These are phyloP conservation scores for Scheffersomyces quercinus DNA, from an alignment of 1,139 yeast genomes.

Conservation along the genomic window DNA sequence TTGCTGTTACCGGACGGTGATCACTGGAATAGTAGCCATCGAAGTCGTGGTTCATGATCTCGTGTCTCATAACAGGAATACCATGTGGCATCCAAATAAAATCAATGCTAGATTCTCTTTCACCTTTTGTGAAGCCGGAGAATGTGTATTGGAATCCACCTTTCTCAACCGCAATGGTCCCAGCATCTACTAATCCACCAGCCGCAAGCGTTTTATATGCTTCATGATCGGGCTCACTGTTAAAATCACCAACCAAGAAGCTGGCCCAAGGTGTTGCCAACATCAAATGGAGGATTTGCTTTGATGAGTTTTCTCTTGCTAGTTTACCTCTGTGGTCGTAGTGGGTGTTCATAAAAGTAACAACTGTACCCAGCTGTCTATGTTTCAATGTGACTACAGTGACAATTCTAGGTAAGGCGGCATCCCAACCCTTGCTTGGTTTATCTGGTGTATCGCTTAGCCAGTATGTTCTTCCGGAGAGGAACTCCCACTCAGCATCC, in stretches of 20 bases:
- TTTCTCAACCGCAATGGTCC: conserved; percentile 22
- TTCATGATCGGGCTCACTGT: conserved; percentile 29
- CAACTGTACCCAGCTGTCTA: conserved; percentile 14
- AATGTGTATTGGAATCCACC: conserved; percentile 29
- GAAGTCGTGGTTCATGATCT: conserved; percentile 32
- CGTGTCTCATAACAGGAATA: conserved; percentile 29
- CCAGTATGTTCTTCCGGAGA: conserved; percentile 37
- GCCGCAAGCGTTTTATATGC: conserved; percentile 31
- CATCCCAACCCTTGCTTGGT: conserved; percentile 32
- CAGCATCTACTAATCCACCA: conserved; percentile 23
- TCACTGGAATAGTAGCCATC: conserved; percentile 36
- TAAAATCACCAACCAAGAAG: conserved; percentile 42
- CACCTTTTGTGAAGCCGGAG: conserved; percentile 38
- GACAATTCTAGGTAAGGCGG: conserved; percentile 13
- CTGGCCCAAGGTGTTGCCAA: conserved; percentile 28
- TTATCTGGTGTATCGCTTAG: conserved; percentile 42
- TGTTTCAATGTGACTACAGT: conserved; percentile 11
- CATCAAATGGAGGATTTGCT: conserved; percentile 33
- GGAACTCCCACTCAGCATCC: conserved; percentile 29
- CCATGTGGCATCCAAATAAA: conserved; percentile 30
- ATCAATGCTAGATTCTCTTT: conserved; percentile 23
- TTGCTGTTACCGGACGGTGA: conserved; percentile 43
- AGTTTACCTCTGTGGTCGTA: conserved; percentile 43
- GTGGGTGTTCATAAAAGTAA: conserved; percentile 45
- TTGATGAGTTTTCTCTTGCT: conserved; percentile 33